Evolutionary conservation across 2,329 filamentous ascomycete species (phyloP).

Genomic region (Falciphora oryzae): DNA sequence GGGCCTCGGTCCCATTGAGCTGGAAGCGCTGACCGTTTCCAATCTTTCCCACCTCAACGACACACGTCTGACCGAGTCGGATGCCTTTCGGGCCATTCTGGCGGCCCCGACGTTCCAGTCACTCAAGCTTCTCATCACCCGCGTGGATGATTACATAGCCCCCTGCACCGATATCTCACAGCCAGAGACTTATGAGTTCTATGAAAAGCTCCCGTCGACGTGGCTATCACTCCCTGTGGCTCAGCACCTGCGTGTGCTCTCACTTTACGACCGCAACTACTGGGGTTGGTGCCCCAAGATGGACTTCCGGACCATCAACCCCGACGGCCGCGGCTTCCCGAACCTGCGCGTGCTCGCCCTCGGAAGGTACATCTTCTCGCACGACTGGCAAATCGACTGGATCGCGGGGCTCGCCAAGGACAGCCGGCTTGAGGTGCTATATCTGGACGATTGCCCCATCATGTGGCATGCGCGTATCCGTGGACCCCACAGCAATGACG

Average conservation of each 20-base stretch:
- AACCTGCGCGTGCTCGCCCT: conserved; percentile 33
- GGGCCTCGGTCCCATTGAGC: not conserved
- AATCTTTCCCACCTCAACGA: conserved; percentile 55
- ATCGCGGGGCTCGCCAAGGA: conserved; percentile 19
- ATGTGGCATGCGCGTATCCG: conserved; percentile 10
- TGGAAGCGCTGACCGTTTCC: not conserved
- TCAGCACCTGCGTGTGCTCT: conserved; percentile 28
- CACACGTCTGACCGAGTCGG: conserved; percentile 57
- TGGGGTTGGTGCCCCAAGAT: conserved; percentile 35
- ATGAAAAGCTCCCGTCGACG: conserved; percentile 12
- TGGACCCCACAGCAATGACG: not conserved
- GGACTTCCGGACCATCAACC: conserved; percentile 24
- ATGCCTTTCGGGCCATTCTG: conserved; percentile 26
- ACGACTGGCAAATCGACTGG: conserved; percentile 42
- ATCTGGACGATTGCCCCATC: conserved; percentile 38
- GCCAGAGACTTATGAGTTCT: not conserved
- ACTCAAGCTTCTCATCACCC: not conserved
- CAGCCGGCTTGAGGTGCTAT: conserved; percentile 32
- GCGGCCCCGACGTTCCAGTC: not conserved
- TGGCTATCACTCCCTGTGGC: conserved; percentile 20
- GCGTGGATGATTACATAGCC: not conserved
- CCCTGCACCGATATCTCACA: not conserved
- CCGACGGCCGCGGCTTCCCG: conserved; percentile 24
- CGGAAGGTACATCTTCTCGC: conserved; percentile 34
- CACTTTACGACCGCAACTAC: conserved; percentile 29